These are phyloP conservation scores for Colletotrichum agaves DNA, from an alignment of 2,329 filamentous ascomycete species.

Conservation along the genomic window DNA sequence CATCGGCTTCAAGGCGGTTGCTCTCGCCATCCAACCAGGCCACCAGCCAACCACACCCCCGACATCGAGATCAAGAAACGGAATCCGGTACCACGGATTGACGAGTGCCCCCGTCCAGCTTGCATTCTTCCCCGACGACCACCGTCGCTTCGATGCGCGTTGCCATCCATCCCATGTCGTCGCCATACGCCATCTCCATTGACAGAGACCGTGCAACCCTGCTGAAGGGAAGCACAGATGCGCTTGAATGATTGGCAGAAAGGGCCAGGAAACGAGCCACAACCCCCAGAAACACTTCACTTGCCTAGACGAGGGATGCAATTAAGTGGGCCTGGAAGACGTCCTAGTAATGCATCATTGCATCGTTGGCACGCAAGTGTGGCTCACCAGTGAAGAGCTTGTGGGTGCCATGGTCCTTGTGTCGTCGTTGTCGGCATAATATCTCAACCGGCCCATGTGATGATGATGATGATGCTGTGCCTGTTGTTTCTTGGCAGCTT, in stretches of 20 bases:
- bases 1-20: constrained; percentile 27
- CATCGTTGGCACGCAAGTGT: constrained; percentile 34
- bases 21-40: neutral
- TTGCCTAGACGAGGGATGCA: constrained; percentile 24
- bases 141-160: constrained; percentile 15
- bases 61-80: constrained; percentile 14
- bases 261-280: constrained; percentile 15
- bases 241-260: constrained; percentile 25
- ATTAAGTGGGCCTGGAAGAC: constrained; percentile 25
- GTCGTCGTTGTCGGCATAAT: neutral
- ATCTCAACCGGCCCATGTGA: constrained; percentile 22
- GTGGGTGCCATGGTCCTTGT: no score
- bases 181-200: constrained; percentile 6
- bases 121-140: neutral
- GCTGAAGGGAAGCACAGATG: constrained; percentile 4
- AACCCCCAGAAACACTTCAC: constrained; percentile 16
- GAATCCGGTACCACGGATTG: neutral
- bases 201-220: constrained; percentile 18
- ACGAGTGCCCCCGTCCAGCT: neutral
- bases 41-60: neutral
- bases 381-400: constrained; percentile 11
- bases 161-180: constrained; percentile 25
- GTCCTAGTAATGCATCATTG: constrained; percentile 34
- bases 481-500: neutral
- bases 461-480: constrained; percentile 3